phyloP scores from a whole-genome alignment of 2,329 filamentous ascomycete genomes.

The Aspergillus hiratsukae region DNA sequence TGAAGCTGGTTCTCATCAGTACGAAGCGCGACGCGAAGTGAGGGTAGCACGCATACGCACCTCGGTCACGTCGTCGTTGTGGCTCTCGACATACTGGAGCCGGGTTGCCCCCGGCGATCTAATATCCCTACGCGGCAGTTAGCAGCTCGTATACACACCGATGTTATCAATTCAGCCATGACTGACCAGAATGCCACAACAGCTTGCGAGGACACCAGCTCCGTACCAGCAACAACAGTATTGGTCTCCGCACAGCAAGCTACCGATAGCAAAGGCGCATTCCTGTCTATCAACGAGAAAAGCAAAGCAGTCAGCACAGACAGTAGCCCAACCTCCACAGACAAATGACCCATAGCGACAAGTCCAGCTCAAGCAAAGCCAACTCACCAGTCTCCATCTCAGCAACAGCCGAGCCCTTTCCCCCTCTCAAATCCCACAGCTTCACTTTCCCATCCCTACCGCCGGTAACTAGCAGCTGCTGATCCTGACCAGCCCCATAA shows the following conservation, averaged over 20 bases:
- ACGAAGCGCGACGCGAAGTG: not conserved
- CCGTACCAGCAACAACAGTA: constrained; percentile 53
- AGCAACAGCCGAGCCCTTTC: constrained; percentile 25
- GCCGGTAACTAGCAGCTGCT: constrained; percentile 31
- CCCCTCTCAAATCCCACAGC: constrained; percentile 38
- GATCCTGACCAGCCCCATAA: constrained; percentile 20
- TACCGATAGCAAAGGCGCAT: constrained; percentile 50
- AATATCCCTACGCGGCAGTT: constrained; percentile 38
- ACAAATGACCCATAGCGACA: not conserved
- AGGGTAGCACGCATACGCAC: constrained; percentile 29
- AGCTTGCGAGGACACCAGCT: constrained; percentile 44
- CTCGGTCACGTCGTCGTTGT: constrained; percentile 58
- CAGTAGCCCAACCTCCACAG: not conserved
- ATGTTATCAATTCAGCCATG: not conserved
- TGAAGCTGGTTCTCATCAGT: constrained; percentile 35
- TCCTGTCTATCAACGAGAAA: constrained; percentile 35
- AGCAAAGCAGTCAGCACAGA: constrained; percentile 4
- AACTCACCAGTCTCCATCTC: constrained; percentile 35
- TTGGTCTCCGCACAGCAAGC: constrained; percentile 44
- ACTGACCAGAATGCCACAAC: constrained; percentile 43
- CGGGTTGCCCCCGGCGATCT: constrained; percentile 33
- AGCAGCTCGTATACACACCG: constrained; percentile 15
- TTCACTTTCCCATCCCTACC: constrained; percentile 40
- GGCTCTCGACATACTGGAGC: constrained; percentile 43
- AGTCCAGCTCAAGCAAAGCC: not conserved